Conservation (phyloP, 2,329 filamentous ascomycete species). For the Ophiostoma ulmi region DNA sequence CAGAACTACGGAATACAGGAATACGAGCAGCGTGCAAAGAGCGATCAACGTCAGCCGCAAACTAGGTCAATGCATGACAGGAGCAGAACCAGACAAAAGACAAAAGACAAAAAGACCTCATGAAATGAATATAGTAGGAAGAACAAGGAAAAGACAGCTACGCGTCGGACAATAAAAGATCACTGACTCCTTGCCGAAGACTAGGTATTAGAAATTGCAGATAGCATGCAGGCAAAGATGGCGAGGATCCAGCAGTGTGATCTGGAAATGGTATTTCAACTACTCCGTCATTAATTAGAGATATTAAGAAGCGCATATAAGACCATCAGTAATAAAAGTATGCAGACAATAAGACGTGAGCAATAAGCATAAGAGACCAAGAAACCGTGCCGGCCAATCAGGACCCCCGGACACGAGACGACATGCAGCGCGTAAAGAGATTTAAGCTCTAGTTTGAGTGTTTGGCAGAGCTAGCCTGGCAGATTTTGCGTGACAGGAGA, state of each 20-base stretch:
- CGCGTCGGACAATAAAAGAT: too few relatives aligned
- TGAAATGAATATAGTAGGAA: too few relatives aligned
- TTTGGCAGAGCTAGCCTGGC: not conserved
- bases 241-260: too few relatives aligned
- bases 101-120: not conserved
- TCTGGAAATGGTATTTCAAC: too few relatives aligned
- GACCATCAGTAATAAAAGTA: not conserved
- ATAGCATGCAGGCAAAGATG: too few relatives aligned
- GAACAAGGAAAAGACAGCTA: too few relatives aligned
- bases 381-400: not conserved
- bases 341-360: not conserved
- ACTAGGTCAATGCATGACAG: not conserved
- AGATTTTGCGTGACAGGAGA: slow-evolving; percentile 8
- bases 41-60: slow-evolving; percentile 7
- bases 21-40: not conserved
- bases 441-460: not conserved
- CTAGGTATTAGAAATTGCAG: too few relatives aligned
- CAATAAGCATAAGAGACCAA: not conserved
- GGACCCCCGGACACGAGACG: not conserved
- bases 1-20: not conserved
- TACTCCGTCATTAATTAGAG: not conserved
- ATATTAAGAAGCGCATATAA: not conserved
- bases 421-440: slow-evolving; percentile 8
- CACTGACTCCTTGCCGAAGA: too few relatives aligned
- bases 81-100: too few relatives aligned